Evolutionary conservation across 108 stramenopile genomes (phyloP).

Genomic region (Schizochytrium sp.): DNA sequence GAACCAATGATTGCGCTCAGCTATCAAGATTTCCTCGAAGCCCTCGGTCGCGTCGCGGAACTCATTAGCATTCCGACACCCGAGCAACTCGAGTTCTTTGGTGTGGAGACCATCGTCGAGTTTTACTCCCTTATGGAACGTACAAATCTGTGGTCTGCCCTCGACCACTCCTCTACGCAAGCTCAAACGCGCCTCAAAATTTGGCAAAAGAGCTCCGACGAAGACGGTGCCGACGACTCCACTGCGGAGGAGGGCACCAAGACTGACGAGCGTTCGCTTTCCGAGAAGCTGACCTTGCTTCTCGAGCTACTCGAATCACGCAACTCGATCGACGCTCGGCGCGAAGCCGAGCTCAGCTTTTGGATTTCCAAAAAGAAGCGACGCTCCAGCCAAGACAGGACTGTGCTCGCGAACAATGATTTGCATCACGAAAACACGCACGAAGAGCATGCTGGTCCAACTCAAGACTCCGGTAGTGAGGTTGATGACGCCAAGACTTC

Average conservation of each 20-base stretch:
- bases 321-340: background rate
- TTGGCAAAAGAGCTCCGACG: background rate
- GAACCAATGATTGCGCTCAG: slow-evolving; percentile 29
- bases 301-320: background rate
- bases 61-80: slow-evolving; percentile 22
- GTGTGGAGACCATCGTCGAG: slow-evolving; percentile 18
- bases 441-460: background rate
- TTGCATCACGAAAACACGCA: background rate
- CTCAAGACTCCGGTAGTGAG: background rate
- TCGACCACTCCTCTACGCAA: background rate
- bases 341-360: background rate
- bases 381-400: background rate
- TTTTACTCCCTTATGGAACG: slow-evolving; percentile 18
- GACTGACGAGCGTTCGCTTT: background rate
- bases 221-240: background rate
- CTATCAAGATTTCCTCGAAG: slow-evolving; percentile 37
- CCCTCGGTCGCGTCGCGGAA: slow-evolving; percentile 30
- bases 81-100: slow-evolving; percentile 26
- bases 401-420: background rate
- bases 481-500: too few relatives aligned
- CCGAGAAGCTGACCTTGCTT: background rate
- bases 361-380: background rate
- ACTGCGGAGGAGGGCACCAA: background rate
- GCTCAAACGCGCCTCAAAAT: background rate
- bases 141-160: background rate